Evolutionary conservation across 1,284 basidiomycete genomes (phyloP).

Genomic region (Marasmius sp.): DNA sequence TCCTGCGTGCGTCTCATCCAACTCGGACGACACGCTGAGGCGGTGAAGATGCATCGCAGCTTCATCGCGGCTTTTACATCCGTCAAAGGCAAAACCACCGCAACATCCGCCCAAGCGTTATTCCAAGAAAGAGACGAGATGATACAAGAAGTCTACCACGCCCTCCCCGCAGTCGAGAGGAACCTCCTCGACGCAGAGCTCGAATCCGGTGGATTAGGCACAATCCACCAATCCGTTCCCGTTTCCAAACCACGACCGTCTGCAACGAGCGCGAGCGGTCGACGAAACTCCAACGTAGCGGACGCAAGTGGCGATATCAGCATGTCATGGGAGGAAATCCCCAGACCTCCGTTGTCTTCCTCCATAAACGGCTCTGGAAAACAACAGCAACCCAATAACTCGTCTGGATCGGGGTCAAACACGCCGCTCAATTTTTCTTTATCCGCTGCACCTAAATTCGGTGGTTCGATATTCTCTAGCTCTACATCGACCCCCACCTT

Average conservation of each 20-base stretch:
- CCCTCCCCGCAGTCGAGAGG: slow-evolving; percentile 60
- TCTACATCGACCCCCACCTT: neutral
- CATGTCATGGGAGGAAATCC: slow-evolving; percentile 56
- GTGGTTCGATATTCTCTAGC: neutral
- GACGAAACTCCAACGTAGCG: slow-evolving; percentile 16
- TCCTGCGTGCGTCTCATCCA: slow-evolving; percentile 79
- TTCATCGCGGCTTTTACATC: slow-evolving; percentile 42
- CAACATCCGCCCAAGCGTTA: neutral
- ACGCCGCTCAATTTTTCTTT: neutral
- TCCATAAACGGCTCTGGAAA: neutral
- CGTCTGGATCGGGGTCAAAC: neutral
- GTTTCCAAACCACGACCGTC: neutral
- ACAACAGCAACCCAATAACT: neutral
- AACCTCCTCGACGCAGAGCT: slow-evolving; percentile 52
- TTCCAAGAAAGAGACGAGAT: slow-evolving; percentile 60
- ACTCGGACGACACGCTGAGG: slow-evolving; percentile 68
- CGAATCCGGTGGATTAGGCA: slow-evolving; percentile 22
- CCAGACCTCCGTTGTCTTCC: slow-evolving; percentile 6
- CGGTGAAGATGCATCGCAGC: slow-evolving; percentile 73
- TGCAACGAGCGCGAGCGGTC: neutral
- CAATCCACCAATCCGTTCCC: neutral
- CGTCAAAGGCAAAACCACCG: neutral
- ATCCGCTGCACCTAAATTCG: neutral
- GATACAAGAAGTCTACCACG: slow-evolving; percentile 64
- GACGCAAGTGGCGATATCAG: slow-evolving; percentile 31